Base-by-base conservation (phyloP, 495 filamentous ascomycete genomes). In the Podospora sp. region DNA sequence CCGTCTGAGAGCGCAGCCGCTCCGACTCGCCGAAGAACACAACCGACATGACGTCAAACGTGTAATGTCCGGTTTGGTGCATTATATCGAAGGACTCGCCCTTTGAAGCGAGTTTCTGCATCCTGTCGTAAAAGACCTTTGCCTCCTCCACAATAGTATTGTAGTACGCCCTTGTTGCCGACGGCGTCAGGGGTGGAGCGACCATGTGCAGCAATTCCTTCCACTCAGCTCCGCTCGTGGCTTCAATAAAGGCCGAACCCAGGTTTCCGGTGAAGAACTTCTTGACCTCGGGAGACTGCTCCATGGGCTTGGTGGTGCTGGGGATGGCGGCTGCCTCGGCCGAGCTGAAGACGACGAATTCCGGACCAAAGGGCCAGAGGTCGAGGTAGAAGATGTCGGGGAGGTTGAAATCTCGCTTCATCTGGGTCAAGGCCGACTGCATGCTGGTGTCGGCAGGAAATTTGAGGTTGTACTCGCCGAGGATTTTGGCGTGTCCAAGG, bases 341-440 rank as follows among this genome's bases (percentile, higher is more conserved):
- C 8, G 64, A 40, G 27, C 61, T 63, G 56, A 64, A 64, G 50
- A 74, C 60, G 49, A 72, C 59, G 27, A 70, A 68, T n/a, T 60
- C 53, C 6, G 70, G 69, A 21, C 68, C 69, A 22, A 72, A 46
- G 7, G 72, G 72, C 72, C 69, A 74, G 18, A 74, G 57, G 36
- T 74, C 72, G 18, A 74, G 65, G 33, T 72, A 74, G 56, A 60
- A 72, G 60, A 74, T 50, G 26, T 71, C 72, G 25, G 70, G 70
- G 18, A 74, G 63, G 21, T 72, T 36, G 56, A 64, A 70, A 25
- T 70, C 68, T 22, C 60, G 56, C 14, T 63, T 65, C 22, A 70
- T 70, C 33, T 67, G 35, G 8, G 64, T 67, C 59, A 59, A 60
- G 12, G 16, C 27, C 1, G 52, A 56, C 22, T 67, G 65, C 9